A percentile compares a stretch with the other conserved stretches of the same genome.
Conservation (phyloP, 2,329 filamentous ascomycete species). For the Orbilia ellipsospora region DNA sequence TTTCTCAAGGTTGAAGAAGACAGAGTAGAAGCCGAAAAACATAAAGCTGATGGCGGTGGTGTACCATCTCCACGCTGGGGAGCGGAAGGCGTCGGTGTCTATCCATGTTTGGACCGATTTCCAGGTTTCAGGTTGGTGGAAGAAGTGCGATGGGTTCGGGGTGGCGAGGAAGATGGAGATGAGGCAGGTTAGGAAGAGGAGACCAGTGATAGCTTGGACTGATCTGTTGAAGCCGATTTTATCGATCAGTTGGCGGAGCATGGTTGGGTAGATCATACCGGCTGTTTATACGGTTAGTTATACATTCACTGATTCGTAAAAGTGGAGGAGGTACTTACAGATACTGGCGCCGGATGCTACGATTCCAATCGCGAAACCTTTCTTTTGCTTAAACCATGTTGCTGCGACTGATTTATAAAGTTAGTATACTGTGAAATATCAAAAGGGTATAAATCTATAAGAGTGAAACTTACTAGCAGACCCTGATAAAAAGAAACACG, state of each 20-base stretch:
- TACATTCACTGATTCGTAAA: neutral
- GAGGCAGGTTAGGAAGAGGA: slow-evolving; percentile 41
- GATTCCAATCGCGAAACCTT: slow-evolving; percentile 51
- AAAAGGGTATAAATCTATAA: too few relatives aligned
- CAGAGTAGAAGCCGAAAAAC: slow-evolving; percentile 53
- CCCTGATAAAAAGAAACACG: slow-evolving; percentile 52
- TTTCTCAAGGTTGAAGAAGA: slow-evolving; percentile 52
- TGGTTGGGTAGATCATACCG: slow-evolving; percentile 49
- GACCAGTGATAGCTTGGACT: slow-evolving; percentile 23
- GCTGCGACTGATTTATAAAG: slow-evolving; percentile 29
- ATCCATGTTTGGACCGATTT: slow-evolving; percentile 36
- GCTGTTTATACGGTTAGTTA: slow-evolving; percentile 11
- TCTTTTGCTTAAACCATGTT: slow-evolving; percentile 54
- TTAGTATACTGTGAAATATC: slow-evolving; percentile 7
- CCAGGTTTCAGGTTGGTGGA: slow-evolving; percentile 35
- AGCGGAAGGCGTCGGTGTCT: slow-evolving; percentile 38
- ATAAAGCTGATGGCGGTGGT: slow-evolving; percentile 45
- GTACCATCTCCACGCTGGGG: slow-evolving; percentile 47
- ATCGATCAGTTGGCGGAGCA: slow-evolving; percentile 47
- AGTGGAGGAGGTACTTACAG: slow-evolving; percentile 24
- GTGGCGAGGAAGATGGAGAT: slow-evolving; percentile 42
- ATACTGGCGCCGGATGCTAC: slow-evolving; percentile 48
- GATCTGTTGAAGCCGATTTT: slow-evolving; percentile 40
- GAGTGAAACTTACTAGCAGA: too few relatives aligned
- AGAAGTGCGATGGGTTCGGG: slow-evolving; percentile 45